A percentile compares a stretch with the other conserved stretches of the same genome.
phyloP scores from a whole-genome alignment of 2,329 filamentous ascomycete genomes.

The Alternaria solani region DNA sequence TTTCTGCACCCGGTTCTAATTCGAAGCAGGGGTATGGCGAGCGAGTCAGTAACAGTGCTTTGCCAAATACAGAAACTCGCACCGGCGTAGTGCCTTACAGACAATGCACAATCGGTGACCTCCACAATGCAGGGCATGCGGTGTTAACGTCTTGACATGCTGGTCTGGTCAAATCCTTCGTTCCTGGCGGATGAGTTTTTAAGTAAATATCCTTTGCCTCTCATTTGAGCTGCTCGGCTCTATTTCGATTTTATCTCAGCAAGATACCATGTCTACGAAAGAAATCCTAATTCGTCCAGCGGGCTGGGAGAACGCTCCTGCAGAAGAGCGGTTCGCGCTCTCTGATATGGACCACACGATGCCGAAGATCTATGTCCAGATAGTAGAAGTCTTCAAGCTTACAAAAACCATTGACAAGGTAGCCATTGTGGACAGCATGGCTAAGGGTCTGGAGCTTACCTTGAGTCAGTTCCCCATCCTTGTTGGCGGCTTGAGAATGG shows the following conservation, averaged over 20 bases:
- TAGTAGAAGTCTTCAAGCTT: slow-evolving; percentile 26
- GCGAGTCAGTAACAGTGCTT: neutral
- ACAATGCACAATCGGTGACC: neutral
- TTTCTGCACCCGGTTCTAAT: neutral
- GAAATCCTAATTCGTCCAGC: neutral
- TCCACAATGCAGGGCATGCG: neutral
- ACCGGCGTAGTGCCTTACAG: neutral
- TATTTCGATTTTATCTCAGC: neutral
- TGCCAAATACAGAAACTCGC: neutral
- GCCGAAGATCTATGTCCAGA: slow-evolving; percentile 30
- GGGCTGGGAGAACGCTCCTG: slow-evolving; percentile 1
- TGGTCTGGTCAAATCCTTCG: neutral
- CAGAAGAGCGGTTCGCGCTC: neutral
- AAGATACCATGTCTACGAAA: neutral
- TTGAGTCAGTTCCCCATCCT: slow-evolving; percentile 26
- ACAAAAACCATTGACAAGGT: slow-evolving; percentile 9
- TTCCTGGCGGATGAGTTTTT: neutral
- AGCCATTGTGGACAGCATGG: slow-evolving; percentile 19
- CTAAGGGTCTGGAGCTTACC: slow-evolving; percentile 22
- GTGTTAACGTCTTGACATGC: neutral
- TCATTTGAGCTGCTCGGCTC: neutral
- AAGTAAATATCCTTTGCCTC: neutral
- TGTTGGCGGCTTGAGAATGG: slow-evolving; percentile 20
- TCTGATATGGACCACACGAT: slow-evolving; percentile 16
- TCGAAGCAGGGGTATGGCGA: neutral